Base-by-base conservation (phyloP, 148 eudicot species). In the Vaccinium vitisidaea region DNA sequence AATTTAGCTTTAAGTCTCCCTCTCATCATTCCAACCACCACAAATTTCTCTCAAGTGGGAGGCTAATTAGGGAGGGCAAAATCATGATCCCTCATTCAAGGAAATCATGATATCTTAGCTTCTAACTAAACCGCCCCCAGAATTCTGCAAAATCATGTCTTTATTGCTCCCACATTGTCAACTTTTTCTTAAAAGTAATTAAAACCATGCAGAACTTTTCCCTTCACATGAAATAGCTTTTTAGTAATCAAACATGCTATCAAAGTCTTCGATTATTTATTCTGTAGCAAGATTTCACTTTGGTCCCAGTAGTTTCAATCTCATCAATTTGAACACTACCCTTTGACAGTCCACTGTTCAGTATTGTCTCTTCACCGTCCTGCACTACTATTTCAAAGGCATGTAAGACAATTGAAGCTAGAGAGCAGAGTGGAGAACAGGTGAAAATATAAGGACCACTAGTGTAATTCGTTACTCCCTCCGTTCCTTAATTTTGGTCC, bases 71-170 rank as follows among this genome's bases (percentile, higher is more conserved):
- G 82, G 83, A 46, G 75, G 30, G 83, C 83, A 81, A 81, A 63
- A 82, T 82, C 83, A 81, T 81, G 32, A 39, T 8, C 2, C 13
- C 74, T 63, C 15, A 23, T 61, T 65, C 36, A 65, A 25, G 56
- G 75, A 23, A 63, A 81, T 81, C 83, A 81, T 65, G 83, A 25
- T 48, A 15, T 39, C 83, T 82, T 82, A 18, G 76, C 83, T 67
- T 67, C 75, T 77, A 77, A 77, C 74, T 69, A 27, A 69, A 9
- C 36, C 50, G 6, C 3, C 36, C 80, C 11, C 19, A 77, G 19
- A 76, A 48, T 19, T 32, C 53, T 49, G 56, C 79, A 76, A 43
- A 23, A n/a, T 76, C 55, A 49, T 76, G 56, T 3, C 36, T 49
- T 50, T 76, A 19, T 76, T 76, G 56, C 13, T 1, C 70, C 56